phyloP scores from a whole-genome alignment of 2,329 filamentous ascomycete genomes.

The Ceratocystis cacaofunesta region DNA sequence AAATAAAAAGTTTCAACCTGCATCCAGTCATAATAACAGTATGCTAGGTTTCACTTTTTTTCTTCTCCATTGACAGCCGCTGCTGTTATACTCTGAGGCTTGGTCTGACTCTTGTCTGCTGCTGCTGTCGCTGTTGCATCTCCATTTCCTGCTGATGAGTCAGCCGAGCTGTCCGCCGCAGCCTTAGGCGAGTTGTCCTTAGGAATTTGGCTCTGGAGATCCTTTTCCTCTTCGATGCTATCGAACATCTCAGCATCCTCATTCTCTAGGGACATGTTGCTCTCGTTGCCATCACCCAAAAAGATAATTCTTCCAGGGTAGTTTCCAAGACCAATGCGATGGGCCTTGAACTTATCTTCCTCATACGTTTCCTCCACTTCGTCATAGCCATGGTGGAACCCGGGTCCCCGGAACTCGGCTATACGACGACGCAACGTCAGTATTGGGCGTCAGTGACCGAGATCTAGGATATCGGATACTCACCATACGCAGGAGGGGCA shows the following conservation, averaged over 20 bases:
- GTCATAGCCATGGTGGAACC: slow-evolving; percentile 69
- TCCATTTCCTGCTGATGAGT: slow-evolving; percentile 20
- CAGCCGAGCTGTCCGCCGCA: slow-evolving; percentile 13
- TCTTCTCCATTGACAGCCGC: neutral
- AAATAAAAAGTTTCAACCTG: neutral
- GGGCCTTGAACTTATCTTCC: slow-evolving; percentile 49
- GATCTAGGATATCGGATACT: slow-evolving; percentile 34
- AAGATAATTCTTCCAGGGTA: slow-evolving; percentile 82
- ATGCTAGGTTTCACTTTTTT: neutral
- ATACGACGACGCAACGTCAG: slow-evolving; percentile 21
- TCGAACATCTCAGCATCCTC: slow-evolving; percentile 92
- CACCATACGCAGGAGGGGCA: slow-evolving; percentile 98
- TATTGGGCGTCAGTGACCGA: slow-evolving; percentile 17
- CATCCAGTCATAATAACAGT: neutral
- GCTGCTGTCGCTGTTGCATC: neutral
- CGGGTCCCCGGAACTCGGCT: slow-evolving; percentile 77
- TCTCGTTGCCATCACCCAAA: slow-evolving; percentile 83
- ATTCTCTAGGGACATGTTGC: slow-evolving; percentile 58
- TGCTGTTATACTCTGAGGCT: neutral
- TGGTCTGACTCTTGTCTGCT: neutral
- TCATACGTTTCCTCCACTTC: slow-evolving; percentile 67
- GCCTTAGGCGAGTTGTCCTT: slow-evolving; percentile 33
- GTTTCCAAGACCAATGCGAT: slow-evolving; percentile 46
- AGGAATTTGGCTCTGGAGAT: slow-evolving; percentile 68
- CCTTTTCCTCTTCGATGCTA: slow-evolving; percentile 60